Percentiles rank a stretch among this genome's conserved stretches.
phyloP scores from a whole-genome alignment of 306 rosid species.

The Vicia villosa region DNA sequence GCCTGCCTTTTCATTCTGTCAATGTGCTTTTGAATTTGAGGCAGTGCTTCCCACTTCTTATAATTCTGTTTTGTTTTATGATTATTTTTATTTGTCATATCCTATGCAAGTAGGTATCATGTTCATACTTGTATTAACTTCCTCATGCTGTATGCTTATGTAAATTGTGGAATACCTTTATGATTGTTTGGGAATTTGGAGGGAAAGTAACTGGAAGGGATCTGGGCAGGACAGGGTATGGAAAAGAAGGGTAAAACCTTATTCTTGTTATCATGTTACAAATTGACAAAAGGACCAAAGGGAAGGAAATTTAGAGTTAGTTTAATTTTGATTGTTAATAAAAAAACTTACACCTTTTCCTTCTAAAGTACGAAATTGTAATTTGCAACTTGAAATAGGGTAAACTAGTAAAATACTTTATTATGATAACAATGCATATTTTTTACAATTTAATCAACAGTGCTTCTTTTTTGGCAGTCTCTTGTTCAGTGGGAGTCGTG shows the following conservation, averaged over 20 bases:
- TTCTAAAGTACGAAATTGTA: background rate
- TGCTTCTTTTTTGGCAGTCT: too few species aligned
- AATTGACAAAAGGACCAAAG: background rate
- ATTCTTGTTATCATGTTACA: background rate
- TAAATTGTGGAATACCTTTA: slow-evolving; percentile 9
- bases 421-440: too few species aligned
- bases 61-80: background rate
- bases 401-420: background rate
- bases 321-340: too few species aligned
- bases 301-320: background rate
- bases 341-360: too few species aligned
- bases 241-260: background rate
- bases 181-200: background rate
- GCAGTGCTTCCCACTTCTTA: background rate
- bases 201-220: background rate
- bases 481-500: too few species aligned
- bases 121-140: too few species aligned
- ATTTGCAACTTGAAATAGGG: background rate
- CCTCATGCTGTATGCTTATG: too few species aligned
- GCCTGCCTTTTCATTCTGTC: background rate
- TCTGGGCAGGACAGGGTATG: background rate
- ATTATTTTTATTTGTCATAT: background rate
- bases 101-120: slow-evolving; percentile 8
- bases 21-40: slow-evolving; percentile 12
- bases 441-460: too few species aligned